Evolutionary conservation across 495 filamentous ascomycete genomes (phyloP).

Genomic region (Trichoderma virens): DNA sequence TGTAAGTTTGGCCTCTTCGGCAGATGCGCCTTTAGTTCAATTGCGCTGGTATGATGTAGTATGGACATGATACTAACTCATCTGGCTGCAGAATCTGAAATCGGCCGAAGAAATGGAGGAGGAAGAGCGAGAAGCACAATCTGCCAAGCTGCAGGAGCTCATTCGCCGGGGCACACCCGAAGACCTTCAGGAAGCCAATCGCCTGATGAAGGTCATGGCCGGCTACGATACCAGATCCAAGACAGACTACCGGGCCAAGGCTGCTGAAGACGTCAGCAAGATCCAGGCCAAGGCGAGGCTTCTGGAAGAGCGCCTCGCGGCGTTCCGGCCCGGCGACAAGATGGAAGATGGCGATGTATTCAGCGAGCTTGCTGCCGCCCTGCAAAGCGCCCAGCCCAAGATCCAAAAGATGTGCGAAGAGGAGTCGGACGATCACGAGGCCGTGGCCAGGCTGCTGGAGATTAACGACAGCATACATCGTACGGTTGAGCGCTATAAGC

Average conservation of each 20-base stretch:
- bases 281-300: constrained; percentile 90
- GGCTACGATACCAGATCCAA: constrained; percentile 91
- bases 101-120: constrained; percentile 99
- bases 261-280: constrained; percentile 86
- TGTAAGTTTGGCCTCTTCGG: constrained; percentile 47
- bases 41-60: not conserved
- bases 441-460: constrained; percentile 88
- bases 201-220: constrained; percentile 98
- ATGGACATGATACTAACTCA: not conserved
- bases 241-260: constrained; percentile 95
- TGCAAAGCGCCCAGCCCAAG: constrained; percentile 93
- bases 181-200: constrained; percentile 91
- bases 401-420: constrained; percentile 99
- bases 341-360: constrained; percentile 89
- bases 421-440: constrained; percentile 92
- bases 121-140: constrained; percentile 89
- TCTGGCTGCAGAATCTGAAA: constrained; percentile 63
- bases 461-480: constrained; percentile 99
- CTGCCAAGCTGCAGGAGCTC: constrained; percentile 92
- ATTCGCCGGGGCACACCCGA: constrained; percentile 86
- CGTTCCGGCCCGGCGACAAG: constrained; percentile 70
- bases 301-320: constrained; percentile 86
- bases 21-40: not conserved
- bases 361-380: constrained; percentile 85
- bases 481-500: constrained; percentile 88